A percentile compares a stretch with the other conserved stretches of the same genome.
These are phyloP conservation scores for Senna siamea DNA, from an alignment of 306 rosid species.

Conservation along the genomic window DNA sequence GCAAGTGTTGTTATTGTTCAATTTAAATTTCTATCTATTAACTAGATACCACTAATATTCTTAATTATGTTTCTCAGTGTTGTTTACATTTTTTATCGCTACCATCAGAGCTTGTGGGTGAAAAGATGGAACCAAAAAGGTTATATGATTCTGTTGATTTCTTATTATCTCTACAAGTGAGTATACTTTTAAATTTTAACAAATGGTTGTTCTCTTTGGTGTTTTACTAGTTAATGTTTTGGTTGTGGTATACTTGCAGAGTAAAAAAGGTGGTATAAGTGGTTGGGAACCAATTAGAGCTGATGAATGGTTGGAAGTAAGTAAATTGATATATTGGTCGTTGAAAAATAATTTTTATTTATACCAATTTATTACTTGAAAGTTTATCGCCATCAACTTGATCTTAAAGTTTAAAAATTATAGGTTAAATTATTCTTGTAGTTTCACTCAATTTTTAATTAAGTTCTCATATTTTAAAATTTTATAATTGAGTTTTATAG, in stretches of 20 bases:
- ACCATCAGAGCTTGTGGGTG: conserved; percentile 43
- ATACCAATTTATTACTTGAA: too few species aligned
- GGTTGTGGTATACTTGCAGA: conserved; percentile 29
- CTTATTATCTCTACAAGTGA: conserved; percentile 54
- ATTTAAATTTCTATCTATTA: neutral
- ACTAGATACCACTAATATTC: too few species aligned
- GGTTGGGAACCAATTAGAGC: conserved; percentile 49
- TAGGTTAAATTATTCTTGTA: too few species aligned
- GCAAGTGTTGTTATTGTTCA: too few species aligned
- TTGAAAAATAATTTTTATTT: too few species aligned
- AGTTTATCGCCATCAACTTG: too few species aligned
- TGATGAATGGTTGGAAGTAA: conserved; percentile 53
- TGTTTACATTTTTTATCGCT: conserved; percentile 47
- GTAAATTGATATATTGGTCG: too few species aligned
- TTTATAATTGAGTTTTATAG: too few species aligned
- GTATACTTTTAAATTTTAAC: neutral
- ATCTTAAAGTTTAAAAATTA: too few species aligned
- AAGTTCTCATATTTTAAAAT: too few species aligned
- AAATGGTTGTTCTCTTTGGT: neutral
- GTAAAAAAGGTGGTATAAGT: conserved; percentile 59
- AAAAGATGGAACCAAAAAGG: conserved; percentile 31
- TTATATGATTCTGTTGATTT: conserved; percentile 52
- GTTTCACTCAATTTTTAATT: too few species aligned
- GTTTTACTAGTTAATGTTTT: neutral
- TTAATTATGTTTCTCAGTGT: conserved; percentile 1